Evolutionary conservation across 2,329 filamentous ascomycete species (phyloP).

Genomic region (Cladosporium halotolerans): DNA sequence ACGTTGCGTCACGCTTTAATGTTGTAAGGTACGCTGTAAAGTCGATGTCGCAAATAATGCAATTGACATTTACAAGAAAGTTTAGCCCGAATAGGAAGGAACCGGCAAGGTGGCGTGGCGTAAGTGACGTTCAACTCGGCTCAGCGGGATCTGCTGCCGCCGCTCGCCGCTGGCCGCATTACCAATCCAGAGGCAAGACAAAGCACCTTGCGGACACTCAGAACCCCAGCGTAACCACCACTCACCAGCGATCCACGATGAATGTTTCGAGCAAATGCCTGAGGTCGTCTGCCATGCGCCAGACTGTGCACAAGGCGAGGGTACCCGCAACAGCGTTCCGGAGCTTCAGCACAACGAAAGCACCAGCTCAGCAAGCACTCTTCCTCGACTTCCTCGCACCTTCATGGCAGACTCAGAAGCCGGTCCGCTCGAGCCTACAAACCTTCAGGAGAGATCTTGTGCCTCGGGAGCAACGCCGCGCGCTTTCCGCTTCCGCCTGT

Average conservation of each 20-base stretch:
- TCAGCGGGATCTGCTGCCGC: conserved; percentile 1
- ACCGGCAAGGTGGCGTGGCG: background rate
- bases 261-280: background rate
- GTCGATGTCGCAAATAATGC: too few relatives aligned
- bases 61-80: too few relatives aligned
- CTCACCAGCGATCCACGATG: background rate
- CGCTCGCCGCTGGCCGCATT: conserved; percentile 5
- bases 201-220: background rate
- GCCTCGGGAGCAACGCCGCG: background rate
- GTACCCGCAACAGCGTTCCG: background rate
- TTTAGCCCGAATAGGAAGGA: background rate
- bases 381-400: conserved; percentile 32
- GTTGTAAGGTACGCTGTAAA: too few relatives aligned
- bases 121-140: background rate
- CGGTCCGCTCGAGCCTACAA: background rate
- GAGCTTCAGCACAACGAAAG: conserved; percentile 2
- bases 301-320: background rate
- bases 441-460: background rate
- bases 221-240: background rate
- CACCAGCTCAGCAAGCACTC: conserved; percentile 17
- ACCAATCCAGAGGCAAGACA: conserved; percentile 9
- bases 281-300: background rate
- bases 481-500: conserved; percentile 16
- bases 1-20: too few relatives aligned
- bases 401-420: conserved; percentile 19